Base-by-base conservation (phyloP, 371 early-diverging fungal genomes). In the Apophysomyces ossiformis region DNA sequence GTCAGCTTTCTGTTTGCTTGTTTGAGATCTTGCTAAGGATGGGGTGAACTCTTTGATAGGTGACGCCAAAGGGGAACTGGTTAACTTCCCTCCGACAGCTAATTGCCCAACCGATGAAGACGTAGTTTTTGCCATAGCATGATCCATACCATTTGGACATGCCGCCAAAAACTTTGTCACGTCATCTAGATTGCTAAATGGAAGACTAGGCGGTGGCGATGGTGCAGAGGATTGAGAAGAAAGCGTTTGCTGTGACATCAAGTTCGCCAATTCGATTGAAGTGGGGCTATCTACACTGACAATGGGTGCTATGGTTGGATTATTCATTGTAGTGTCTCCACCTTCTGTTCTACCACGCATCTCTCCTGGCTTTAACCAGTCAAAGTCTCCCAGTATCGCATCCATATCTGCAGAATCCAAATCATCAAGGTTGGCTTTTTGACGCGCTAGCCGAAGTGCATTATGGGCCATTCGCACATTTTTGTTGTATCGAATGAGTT, bases 401-500 rank as follows among this genome's bases (percentile, higher is more conserved):
- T 50, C 54, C 18, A 50, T n/a, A 21, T 50, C 54, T 16, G 54
- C 54, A 21, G n/a, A n/a, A 7, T 50, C 54, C 21, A 9, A 26
- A 21, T 50, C 54, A 8, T 50, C 18, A 8, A 18, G 21, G 16
- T 16, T 50, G 16, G 54, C 54, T 64, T 62, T 62, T 57, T 80
- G 74, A 0, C 78, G 70, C n/a, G 78, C 72, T 62, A 70, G 72
- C 3, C 81, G 68, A 2, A 77, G 65, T 7, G 76, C 78, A 58
- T 67, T 72, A 26, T 80, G 81, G 0, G 81, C 81, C 46, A 75
- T 46, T 64, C 74, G 54, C 5, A 64, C 68, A 43, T 80, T 77
- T 47, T 75, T 80, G 50, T 76, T 80, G 46, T 80, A 80, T 16
- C 78, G 72, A 59, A 80, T 80, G 16, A 69, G 71, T 66, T 77